Conservation (phyloP, 192 early-diverging fungal species). For the Helicostylum pulchrum region DNA sequence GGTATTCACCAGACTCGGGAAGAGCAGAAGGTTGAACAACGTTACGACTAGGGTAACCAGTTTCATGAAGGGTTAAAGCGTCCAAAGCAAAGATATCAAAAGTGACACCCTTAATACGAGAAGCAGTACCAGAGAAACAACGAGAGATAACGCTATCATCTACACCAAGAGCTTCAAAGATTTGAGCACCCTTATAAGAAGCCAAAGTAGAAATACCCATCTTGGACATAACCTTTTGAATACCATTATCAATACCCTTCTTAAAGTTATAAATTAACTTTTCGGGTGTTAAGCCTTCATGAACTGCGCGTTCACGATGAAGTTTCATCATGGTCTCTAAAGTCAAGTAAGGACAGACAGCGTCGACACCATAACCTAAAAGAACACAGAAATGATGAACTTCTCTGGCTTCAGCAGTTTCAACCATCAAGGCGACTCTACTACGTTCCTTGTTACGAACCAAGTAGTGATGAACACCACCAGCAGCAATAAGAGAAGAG, state of each 20-base stretch:
- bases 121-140: constrained; percentile 96
- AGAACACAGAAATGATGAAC: constrained; percentile 95
- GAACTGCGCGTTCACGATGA: constrained; percentile 74
- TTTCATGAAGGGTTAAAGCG: constrained; percentile 82
- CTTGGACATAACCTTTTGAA: constrained; percentile 99
- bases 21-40: constrained; percentile 63
- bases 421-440: constrained; percentile 83
- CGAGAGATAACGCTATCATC: constrained; percentile 82
- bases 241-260: constrained; percentile 89
- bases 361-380: constrained; percentile 94
- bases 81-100: constrained; percentile 82
- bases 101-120: constrained; percentile 90
- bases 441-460: constrained; percentile 86
- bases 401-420: constrained; percentile 93
- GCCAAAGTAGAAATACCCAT: constrained; percentile 99
- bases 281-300: constrained; percentile 58
- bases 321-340: constrained; percentile 89
- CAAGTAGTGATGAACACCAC: constrained; percentile 93
- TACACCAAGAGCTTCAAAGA: constrained; percentile 95
- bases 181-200: constrained; percentile 98
- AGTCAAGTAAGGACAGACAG: constrained; percentile 91
- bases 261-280: constrained; percentile 82
- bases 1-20: constrained; percentile 94
- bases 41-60: constrained; percentile 74
- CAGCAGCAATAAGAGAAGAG: constrained; percentile 83